phyloP scores from a whole-genome alignment of 768 basidiomycete genomes.

The Phylloporus sp. region DNA sequence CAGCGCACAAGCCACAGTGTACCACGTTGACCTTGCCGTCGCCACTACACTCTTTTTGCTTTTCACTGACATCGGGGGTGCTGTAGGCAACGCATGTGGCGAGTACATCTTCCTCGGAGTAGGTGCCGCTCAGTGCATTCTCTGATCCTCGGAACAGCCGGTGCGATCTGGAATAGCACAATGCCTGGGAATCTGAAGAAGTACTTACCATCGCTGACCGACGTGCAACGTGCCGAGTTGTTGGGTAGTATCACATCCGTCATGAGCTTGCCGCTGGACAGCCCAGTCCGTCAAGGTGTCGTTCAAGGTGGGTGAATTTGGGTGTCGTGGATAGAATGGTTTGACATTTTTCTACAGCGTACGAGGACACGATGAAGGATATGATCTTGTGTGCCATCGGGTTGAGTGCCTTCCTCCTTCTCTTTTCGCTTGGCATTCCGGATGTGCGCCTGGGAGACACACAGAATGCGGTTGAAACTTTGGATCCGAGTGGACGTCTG shows the following conservation, averaged over 20 bases:
- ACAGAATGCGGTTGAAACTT: slow-evolving; percentile 64
- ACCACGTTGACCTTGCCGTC: slow-evolving; percentile 62
- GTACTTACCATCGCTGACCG: slow-evolving; percentile 49
- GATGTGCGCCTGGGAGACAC: slow-evolving; percentile 64
- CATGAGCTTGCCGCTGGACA: slow-evolving; percentile 42
- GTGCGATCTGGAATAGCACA: slow-evolving; percentile 57
- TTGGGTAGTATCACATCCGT: slow-evolving; percentile 58
- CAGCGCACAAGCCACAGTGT: slow-evolving; percentile 61
- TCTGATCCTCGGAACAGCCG: slow-evolving; percentile 35
- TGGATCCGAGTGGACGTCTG: slow-evolving; percentile 17
- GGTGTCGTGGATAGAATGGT: background rate
- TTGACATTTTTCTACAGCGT: slow-evolving; percentile 32
- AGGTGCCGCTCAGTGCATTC: background rate
- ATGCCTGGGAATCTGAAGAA: slow-evolving; percentile 62
- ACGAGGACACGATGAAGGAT: slow-evolving; percentile 53
- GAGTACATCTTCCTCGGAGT: slow-evolving; percentile 19
- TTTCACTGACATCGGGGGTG: slow-evolving; percentile 64
- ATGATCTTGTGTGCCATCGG: slow-evolving; percentile 52
- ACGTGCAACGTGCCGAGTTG: slow-evolving; percentile 40
- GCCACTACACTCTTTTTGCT: slow-evolving; percentile 64
- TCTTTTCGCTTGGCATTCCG: slow-evolving; percentile 56
- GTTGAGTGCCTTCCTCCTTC: slow-evolving; percentile 54
- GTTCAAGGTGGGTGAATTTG: slow-evolving; percentile 41
- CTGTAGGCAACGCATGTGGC: slow-evolving; percentile 62
- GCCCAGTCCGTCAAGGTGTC: slow-evolving; percentile 62